Evolutionary conservation across 2,329 filamentous ascomycete species (phyloP).

Genomic region (Metarhizium humberi): DNA sequence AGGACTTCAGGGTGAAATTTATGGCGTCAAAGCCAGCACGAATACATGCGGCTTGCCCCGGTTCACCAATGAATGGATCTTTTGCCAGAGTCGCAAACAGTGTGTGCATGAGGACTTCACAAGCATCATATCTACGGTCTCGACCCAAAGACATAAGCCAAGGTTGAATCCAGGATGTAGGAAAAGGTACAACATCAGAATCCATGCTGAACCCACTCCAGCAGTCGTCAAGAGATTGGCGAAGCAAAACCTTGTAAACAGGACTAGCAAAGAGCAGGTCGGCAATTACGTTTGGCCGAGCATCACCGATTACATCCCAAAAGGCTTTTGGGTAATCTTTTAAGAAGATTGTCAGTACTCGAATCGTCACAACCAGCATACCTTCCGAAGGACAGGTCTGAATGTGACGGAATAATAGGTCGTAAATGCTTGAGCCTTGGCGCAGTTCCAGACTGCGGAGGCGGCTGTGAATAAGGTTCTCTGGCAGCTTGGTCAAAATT

Average conservation of each 20-base stretch:
- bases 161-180: conserved; percentile 68
- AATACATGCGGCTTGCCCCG: conserved; percentile 52
- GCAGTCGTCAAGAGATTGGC: conserved; percentile 44
- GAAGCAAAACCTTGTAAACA: conserved; percentile 51
- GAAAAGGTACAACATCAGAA: conserved; percentile 45
- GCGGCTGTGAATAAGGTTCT: conserved; percentile 66
- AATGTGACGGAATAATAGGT: conserved; percentile 48
- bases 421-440: conserved; percentile 52
- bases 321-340: conserved; percentile 71
- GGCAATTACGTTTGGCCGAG: conserved; percentile 70
- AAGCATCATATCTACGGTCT: conserved; percentile 68
- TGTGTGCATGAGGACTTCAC: conserved; percentile 67
- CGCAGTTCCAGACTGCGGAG: conserved; percentile 72
- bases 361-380: conserved; percentile 60
- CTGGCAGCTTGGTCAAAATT: conserved; percentile 65
- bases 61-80: conserved; percentile 42
- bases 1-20: conserved; percentile 46
- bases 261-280: conserved; percentile 74
- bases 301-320: conserved; percentile 79
- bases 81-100: conserved; percentile 58
- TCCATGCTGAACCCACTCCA: conserved; percentile 31
- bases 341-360: conserved; percentile 61
- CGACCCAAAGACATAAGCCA: conserved; percentile 71
- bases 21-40: conserved; percentile 55
- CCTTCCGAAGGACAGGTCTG: conserved; percentile 37